Base-by-base conservation (phyloP, 2,329 filamentous ascomycete genomes). In the Fusarium begoniae region DNA sequence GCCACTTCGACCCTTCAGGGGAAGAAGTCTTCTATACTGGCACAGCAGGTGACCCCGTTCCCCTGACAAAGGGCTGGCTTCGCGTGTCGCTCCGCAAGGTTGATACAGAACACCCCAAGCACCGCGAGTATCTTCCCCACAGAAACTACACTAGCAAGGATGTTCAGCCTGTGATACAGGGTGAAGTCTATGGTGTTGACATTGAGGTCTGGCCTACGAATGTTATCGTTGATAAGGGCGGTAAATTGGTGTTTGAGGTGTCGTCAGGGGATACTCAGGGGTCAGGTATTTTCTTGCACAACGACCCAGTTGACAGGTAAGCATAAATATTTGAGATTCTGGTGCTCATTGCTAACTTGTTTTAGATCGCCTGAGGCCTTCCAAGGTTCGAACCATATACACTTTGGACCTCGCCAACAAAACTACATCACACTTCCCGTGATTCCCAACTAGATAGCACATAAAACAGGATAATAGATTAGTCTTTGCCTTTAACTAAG, bases 121-220 rank as follows among this genome's bases (percentile, higher is more conserved):
- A 91, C 75, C 82, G 86, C 10, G 74, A 83, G 0, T 91, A 86
- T 76, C 81, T 91, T 18, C 90, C 90, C 5, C 85, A 76, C 5
- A 84, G 90, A 10, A 86, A 91, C 55, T 92, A 92, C 75, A 82
- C 85, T 24, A 87, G 85, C 43, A 87, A 82, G 0, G 90, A 92
- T 68, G 87, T 89, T 6, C 84, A 84, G 51, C 83, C 86, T 2
- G 89, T 92, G 14, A 84, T 86, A 35, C 81, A 84, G 0, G 87
- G 87, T 1, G 86, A 90, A 62, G 82, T 90, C 0, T 92, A 92
- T 74, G 80, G 78, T 0, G 88, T 91, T 2, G 90, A 92, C 69
- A 83, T 92, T 1, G 90, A 92, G 78, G 79, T 92, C 0, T 92
- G 90, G 90, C 90, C 90, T 1, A 91, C 90, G 0, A 90, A 90